These are phyloP conservation scores for Hemisphaericaspora xylofermentans DNA, from an alignment of 1,139 yeast genomes.

Conservation along the genomic window DNA sequence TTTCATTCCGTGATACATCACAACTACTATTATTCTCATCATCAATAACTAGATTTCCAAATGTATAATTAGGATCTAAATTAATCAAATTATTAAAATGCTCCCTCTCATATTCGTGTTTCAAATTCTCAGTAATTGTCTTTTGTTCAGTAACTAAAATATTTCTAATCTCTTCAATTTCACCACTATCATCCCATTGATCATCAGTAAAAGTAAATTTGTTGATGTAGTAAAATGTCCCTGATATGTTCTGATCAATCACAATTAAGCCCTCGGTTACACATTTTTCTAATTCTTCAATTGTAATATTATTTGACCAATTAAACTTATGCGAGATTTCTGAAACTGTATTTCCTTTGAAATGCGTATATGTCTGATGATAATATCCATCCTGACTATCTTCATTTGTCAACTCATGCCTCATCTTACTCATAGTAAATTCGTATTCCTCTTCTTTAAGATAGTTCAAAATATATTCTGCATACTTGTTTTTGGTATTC, in stretches of 20 bases:
- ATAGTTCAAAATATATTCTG: slow-evolving; percentile 25
- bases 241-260: slow-evolving; percentile 65
- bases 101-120: slow-evolving; percentile 14
- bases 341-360: slow-evolving; percentile 37
- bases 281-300: slow-evolving; percentile 65
- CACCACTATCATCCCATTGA: slow-evolving; percentile 14
- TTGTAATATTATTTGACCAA: slow-evolving; percentile 71
- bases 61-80: slow-evolving; percentile 19
- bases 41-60: slow-evolving; percentile 12
- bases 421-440: slow-evolving; percentile 27
- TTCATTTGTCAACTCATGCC: slow-evolving; percentile 22
- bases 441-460: slow-evolving; percentile 24
- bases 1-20: neutral
- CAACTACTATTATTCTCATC: neutral
- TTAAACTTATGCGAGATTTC: slow-evolving; percentile 38
- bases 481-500: slow-evolving; percentile 20
- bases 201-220: slow-evolving; percentile 19
- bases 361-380: slow-evolving; percentile 23
- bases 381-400: slow-evolving; percentile 20
- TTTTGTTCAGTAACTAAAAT: slow-evolving; percentile 23
- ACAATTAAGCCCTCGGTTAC: slow-evolving; percentile 57
- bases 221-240: slow-evolving; percentile 47
- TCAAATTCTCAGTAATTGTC: slow-evolving; percentile 17
- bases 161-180: slow-evolving; percentile 15
- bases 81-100: slow-evolving; percentile 19